Conservation (phyloP, 1,139 yeast species). For the Magnusiomyces ingens region DNA sequence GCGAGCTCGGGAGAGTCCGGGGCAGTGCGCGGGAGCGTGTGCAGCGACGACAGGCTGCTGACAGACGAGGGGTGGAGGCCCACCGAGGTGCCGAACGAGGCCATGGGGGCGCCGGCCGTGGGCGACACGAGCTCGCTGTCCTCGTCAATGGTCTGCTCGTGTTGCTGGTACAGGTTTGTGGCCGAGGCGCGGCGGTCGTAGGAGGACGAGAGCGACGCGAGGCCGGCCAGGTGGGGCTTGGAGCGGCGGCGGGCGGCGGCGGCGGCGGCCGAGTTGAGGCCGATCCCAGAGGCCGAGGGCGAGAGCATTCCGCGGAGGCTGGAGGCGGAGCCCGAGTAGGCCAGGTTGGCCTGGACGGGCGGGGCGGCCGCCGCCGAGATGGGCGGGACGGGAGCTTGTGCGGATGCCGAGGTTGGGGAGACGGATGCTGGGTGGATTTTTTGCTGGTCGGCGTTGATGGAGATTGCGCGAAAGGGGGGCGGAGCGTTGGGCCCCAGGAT, state of each 20-base stretch:
- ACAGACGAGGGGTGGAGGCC: conserved; percentile 10
- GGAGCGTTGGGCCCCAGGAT: no score
- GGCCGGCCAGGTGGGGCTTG: neutral
- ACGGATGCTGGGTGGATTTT: no score
- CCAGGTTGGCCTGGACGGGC: no score
- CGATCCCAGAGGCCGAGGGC: neutral
- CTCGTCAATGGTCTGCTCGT: neutral
- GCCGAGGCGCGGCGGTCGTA: neutral
- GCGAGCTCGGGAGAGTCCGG: conserved; percentile 15
- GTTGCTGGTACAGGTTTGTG: neutral
- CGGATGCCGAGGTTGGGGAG: neutral
- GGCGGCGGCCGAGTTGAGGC: neutral
- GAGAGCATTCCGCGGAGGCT: neutral
- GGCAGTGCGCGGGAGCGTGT: neutral
- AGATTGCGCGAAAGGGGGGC: no score
- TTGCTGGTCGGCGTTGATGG: no score
- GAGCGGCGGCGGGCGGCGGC: neutral
- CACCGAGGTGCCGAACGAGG: neutral
- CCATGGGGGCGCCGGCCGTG: neutral
- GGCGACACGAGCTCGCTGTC: neutral
- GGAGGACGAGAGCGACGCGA: neutral
- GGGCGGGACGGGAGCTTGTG: no score
- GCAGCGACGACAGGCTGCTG: conserved; percentile 3
- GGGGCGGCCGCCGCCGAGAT: neutral
- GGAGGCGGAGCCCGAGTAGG: no score